Conservation (phyloP, 2,329 filamentous ascomycete species). For the Clonostachys rosea region DNA sequence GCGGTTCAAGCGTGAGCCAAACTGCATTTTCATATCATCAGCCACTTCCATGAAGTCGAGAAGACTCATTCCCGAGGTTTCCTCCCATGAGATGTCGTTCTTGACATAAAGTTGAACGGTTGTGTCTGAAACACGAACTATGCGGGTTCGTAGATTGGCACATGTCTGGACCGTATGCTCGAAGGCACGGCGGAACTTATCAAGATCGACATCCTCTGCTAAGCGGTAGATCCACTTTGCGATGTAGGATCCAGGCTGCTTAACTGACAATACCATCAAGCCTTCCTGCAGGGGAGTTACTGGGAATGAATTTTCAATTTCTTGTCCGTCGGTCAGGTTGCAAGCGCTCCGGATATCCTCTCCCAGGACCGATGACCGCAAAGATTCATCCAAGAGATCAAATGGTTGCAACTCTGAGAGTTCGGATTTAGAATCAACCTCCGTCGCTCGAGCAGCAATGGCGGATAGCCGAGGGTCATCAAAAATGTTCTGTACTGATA, state of each 20-base stretch:
- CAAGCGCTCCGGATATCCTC: background rate
- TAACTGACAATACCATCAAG: constrained; percentile 26
- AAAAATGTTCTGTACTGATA: constrained; percentile 35
- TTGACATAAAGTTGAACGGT: background rate
- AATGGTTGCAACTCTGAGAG: background rate
- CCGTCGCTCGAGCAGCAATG: constrained; percentile 23
- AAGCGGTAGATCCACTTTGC: constrained; percentile 17
- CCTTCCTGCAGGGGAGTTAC: constrained; percentile 34
- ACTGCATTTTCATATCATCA: constrained; percentile 2
- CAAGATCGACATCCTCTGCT: constrained; percentile 7
- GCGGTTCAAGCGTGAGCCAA: constrained; percentile 4
- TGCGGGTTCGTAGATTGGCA: constrained; percentile 5
- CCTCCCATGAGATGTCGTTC: background rate
- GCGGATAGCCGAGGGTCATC: constrained; percentile 29
- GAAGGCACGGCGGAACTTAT: constrained; percentile 19
- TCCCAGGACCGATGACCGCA: background rate
- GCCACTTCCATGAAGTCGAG: background rate
- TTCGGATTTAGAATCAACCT: background rate
- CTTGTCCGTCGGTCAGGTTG: background rate
- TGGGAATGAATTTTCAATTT: constrained; percentile 26
- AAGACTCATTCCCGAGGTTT: background rate
- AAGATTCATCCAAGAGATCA: background rate
- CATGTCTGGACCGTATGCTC: constrained; percentile 3
- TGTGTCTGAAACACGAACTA: constrained; percentile 1
- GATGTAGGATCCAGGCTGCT: constrained; percentile 27